A percentile compares a stretch with the other conserved stretches of the same genome.
phyloP scores from a whole-genome alignment of 208 protist genomes.

The Trypanosoma vivax region DNA sequence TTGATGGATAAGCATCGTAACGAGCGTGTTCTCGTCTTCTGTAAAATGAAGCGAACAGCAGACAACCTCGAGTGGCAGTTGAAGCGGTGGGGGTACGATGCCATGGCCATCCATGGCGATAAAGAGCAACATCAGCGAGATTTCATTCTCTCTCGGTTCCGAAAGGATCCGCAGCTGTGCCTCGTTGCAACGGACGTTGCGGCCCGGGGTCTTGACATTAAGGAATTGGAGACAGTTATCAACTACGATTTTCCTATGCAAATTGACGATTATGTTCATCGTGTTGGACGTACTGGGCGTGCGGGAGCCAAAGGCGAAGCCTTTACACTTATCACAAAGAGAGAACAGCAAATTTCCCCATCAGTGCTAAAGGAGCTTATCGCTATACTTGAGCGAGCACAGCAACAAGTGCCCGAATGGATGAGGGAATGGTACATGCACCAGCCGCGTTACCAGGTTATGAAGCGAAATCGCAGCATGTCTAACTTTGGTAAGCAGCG shows the following conservation, averaged over 20 bases:
- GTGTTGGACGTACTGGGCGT: slow-evolving; percentile 93
- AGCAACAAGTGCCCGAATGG: slow-evolving; percentile 67
- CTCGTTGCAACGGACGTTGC: slow-evolving; percentile 94
- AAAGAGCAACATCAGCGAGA: slow-evolving; percentile 92
- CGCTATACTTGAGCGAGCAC: slow-evolving; percentile 54
- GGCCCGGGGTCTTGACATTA: slow-evolving; percentile 96
- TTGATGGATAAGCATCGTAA: slow-evolving; percentile 63
- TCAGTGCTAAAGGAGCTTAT: slow-evolving; percentile 56
- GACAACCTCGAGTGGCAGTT: slow-evolving; percentile 86
- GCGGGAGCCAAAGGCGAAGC: slow-evolving; percentile 83
- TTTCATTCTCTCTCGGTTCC: slow-evolving; percentile 90
- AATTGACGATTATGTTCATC: slow-evolving; percentile 98
- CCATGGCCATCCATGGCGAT: slow-evolving; percentile 91
- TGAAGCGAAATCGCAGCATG: slow-evolving; percentile 69
- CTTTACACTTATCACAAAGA: slow-evolving; percentile 84
- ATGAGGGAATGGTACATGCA: slow-evolving; percentile 67
- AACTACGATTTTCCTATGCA: slow-evolving; percentile 99
- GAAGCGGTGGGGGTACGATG: slow-evolving; percentile 63
- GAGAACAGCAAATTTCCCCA: slow-evolving; percentile 89
- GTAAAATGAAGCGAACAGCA: slow-evolving; percentile 85
- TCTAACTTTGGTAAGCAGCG: slow-evolving; percentile 26
- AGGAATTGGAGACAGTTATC: slow-evolving; percentile 97
- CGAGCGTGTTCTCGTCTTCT: slow-evolving; percentile 90
- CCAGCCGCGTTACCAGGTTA: slow-evolving; percentile 21
- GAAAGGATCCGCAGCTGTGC: slow-evolving; percentile 57